A percentile compares a stretch with the other conserved stretches of the same genome.
Conservation (phyloP, 192 early-diverging fungal species). For the Coemansia sp. region DNA sequence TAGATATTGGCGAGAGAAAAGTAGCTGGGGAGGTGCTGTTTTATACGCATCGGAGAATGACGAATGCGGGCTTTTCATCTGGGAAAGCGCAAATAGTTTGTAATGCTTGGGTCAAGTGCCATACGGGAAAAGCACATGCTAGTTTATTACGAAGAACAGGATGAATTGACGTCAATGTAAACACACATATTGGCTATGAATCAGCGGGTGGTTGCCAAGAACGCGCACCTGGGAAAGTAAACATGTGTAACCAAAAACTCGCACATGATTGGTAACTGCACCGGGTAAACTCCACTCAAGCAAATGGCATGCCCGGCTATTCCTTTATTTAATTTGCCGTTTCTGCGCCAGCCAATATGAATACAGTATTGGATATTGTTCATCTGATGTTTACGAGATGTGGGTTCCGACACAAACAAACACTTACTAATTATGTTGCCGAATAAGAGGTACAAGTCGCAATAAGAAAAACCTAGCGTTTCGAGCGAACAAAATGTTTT, state of each 20-base stretch:
- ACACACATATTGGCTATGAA: background rate
- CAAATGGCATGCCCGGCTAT: background rate
- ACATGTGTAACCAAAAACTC: background rate
- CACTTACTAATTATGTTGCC: constrained; percentile 6
- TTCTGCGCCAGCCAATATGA: background rate
- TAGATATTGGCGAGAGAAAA: background rate
- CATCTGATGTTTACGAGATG: background rate
- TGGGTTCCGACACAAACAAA: background rate
- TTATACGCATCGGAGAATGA: too few relatives aligned
- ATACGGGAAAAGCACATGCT: background rate
- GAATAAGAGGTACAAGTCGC: background rate
- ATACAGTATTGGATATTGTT: too few relatives aligned
- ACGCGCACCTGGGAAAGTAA: background rate
- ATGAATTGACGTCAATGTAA: background rate
- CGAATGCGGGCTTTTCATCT: too few relatives aligned
- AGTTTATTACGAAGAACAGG: background rate
- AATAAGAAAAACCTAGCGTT: background rate
- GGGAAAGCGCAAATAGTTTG: too few relatives aligned
- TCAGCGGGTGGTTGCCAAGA: background rate
- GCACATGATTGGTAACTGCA: background rate
- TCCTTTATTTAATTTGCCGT: background rate
- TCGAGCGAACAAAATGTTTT: background rate
- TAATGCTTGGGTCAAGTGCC: background rate
- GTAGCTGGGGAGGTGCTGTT: background rate
- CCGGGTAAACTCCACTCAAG: background rate